Evolutionary conservation across 352 stramenopile genomes (phyloP).

Genomic region (Phytopythium montanum): DNA sequence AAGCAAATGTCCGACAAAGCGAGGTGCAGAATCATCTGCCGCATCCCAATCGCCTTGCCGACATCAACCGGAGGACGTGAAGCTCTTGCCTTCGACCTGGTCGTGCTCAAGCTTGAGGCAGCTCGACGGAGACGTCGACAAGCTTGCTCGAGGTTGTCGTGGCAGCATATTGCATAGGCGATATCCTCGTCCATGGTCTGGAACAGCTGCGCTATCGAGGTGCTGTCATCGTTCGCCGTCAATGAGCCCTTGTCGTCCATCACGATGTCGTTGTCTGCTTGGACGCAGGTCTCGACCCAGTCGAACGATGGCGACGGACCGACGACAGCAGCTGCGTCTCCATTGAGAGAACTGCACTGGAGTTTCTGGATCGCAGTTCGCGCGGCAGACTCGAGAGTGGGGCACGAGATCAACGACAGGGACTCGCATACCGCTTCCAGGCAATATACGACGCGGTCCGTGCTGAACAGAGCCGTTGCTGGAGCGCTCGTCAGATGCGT

Average conservation of each 20-base stretch:
- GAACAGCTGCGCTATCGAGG: constrained; percentile 9
- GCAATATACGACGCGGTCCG: constrained; percentile 21
- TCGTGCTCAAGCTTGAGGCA: constrained; percentile 1
- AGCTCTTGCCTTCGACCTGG: constrained; percentile 8
- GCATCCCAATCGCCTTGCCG: constrained; percentile 41
- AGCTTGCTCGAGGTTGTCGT: constrained; percentile 10
- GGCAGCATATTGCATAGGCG: constrained; percentile 3
- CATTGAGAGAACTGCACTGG: constrained; percentile 4
- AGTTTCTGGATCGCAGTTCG: constrained; percentile 32
- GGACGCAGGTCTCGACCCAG: constrained; percentile 15
- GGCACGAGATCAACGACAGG: constrained; percentile 50
- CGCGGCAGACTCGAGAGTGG: constrained; percentile 30
- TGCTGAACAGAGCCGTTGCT: constrained; percentile 29
- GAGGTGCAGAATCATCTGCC: constrained; percentile 45
- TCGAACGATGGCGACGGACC: constrained; percentile 20
- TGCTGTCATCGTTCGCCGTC: neutral
- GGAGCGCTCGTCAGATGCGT: constrained; percentile 16
- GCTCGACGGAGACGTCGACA: constrained; percentile 25
- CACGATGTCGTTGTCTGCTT: neutral
- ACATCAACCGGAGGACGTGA: constrained; percentile 2
- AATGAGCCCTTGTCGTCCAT: neutral
- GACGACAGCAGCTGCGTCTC: neutral
- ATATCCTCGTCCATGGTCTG: constrained; percentile 36
- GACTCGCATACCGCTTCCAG: constrained; percentile 53
- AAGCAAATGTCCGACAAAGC: constrained; percentile 59